These are phyloP conservation scores for Vitis rotundifolia DNA, from an alignment of 164 flowering plant species.

Conservation along the genomic window DNA sequence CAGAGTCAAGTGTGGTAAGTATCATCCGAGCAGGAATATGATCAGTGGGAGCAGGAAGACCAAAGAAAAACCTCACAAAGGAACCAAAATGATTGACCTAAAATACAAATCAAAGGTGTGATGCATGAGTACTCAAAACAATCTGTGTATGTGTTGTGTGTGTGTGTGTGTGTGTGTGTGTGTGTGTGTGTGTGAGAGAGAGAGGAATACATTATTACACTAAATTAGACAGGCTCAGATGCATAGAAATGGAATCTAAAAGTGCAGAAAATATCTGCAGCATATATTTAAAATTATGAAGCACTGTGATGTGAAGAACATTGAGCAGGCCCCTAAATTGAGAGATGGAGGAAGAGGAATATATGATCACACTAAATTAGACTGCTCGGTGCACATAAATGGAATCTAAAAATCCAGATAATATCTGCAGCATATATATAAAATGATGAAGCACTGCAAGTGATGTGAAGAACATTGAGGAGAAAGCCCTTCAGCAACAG, in stretches of 20 bases:
- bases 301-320: not conserved
- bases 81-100: slow-evolving; percentile 92
- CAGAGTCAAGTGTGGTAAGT: slow-evolving; percentile 90
- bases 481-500: too few species aligned
- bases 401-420: too few species aligned
- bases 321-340: too few species aligned
- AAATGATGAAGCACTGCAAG: too few species aligned
- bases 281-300: not conserved
- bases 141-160: too few species aligned
- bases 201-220: too few species aligned
- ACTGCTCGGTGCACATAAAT: too few species aligned
- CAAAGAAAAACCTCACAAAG: slow-evolving; percentile 75
- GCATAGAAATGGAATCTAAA: not conserved
- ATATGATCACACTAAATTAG: too few species aligned
- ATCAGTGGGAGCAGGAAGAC: slow-evolving; percentile 86
- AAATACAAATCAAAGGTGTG: slow-evolving; percentile 4
- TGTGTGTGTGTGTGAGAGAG: not conserved
- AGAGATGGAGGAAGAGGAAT: too few species aligned
- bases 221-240: not conserved
- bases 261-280: not conserved
- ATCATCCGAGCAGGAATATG: slow-evolving; percentile 74
- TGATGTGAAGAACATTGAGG: too few species aligned
- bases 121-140: not conserved
- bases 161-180: too few species aligned
- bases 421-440: too few species aligned